Evolutionary conservation across 225 moss, liverwort and hornwort species (phyloP), one percentile per base, ranked within the genome.

Genomic region (Pleurozium schreberi): DNA sequence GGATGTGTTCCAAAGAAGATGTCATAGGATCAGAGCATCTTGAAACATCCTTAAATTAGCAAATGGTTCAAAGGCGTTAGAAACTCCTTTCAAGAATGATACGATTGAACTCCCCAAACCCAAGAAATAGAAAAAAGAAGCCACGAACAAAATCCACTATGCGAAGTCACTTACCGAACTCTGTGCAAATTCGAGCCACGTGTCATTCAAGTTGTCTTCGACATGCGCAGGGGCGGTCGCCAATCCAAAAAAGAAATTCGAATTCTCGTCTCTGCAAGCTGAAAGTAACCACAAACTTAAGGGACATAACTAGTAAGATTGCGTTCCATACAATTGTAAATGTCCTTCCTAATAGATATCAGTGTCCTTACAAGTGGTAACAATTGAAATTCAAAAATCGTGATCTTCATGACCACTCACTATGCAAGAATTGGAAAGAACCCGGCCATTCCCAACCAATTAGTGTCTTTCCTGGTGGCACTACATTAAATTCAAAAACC

Each of bases 171-270:
- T 76, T 88, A 92, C 93, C 84, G 94, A 90, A 18, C 83, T 90
- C 81, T 90, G 64, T 47, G 98, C 98, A 83, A 97, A 97, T 84
- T 98, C 97, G 15, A 98, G 96, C 98, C 98, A 98, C 53, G 96
- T 88, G 91, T 98, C 98, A 53, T 98, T 95, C 92, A 98, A 91
- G 43, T 95, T 86, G 87, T 98, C 97, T 93, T 98, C 98, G 38
- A 98, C 98, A 85, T 98, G 98, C 68, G 98, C 98, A 49, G 98
- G 98, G 75, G 98, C 98, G 65, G 98, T 98, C 64, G 98, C 98
- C 92, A 98, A 89, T 79, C 97, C 98, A 68, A 98, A 98, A 87
- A 98, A 96, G 58, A 98, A 98, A 31, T 81, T 73, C n/a, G 38
- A 80, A 26, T 6, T 61, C 78, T 92, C 79, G 12, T 59, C 63